Base-by-base conservation (phyloP, 441 rosid genomes). In the Brassica balearica region DNA sequence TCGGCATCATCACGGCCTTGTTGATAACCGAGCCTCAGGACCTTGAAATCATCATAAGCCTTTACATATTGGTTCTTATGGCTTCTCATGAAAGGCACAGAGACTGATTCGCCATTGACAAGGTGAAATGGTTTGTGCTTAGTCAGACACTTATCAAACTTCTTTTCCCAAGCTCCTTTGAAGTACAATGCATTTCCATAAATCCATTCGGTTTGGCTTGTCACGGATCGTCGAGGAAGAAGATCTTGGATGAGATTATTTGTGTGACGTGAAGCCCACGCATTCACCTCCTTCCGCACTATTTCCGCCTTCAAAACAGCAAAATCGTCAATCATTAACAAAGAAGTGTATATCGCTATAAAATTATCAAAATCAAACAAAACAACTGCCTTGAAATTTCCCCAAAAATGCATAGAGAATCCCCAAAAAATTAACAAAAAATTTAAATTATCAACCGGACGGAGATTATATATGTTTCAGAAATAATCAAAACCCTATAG, bases 121-220 rank as follows among this genome's bases (percentile, higher is more conserved):
- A 51, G 15, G 58, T 65, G 59, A 55, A 74, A 74, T 1, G 56
- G 14, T 20, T 10, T 36, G 65, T 55, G 14, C n/a, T 3, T 53
- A 2, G 77, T 74, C 5, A 5, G 5, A 1, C 8, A 5, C 10
- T 55, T 17, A 0, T 32, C 10, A 4, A 70, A 56, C 3, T 8
- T 20, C 0, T 9, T 0, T 23, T 41, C 0, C 67, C 79, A 75
- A 0, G 15, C 2, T 38, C 73, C 79, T 9, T 75, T 75, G 9
- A 75, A 75, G n/a, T 75, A 68, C 59, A 75, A 46, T 25, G 79
- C 48, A n/a, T 58, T 68, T 60, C 19, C 79, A 41, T 34, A 74
- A 67, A 0, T 56, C 15, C 2, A 48, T 48, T 5, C 14, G 56
- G 78, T 74, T 2, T 2, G 2, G 3, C 6, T 6, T 65, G 64